Percentiles rank a stretch among this genome's conserved stretches.
Evolutionary conservation across 495 filamentous ascomycete species (phyloP).

Genomic region (Umbilicaria muhlenbergii): DNA sequence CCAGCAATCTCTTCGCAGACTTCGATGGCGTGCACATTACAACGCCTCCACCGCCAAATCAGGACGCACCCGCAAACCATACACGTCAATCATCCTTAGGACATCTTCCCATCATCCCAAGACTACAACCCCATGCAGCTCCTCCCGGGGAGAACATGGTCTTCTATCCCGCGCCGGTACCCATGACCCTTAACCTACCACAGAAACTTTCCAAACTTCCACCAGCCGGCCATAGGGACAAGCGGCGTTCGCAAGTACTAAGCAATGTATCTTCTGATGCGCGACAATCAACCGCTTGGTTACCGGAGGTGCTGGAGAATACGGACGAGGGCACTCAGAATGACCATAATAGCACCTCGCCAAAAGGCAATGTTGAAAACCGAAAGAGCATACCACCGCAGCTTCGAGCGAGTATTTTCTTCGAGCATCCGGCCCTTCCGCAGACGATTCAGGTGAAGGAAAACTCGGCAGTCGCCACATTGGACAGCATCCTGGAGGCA

Average conservation of each 20-base stretch:
- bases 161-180: slow-evolving; percentile 90
- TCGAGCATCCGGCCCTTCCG: slow-evolving; percentile 49
- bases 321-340: slow-evolving; percentile 3
- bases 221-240: slow-evolving; percentile 41
- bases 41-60: slow-evolving; percentile 21
- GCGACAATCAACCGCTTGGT: slow-evolving; percentile 24
- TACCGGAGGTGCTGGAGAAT: slow-evolving; percentile 17
- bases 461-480: slow-evolving; percentile 69
- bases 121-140: slow-evolving; percentile 33
- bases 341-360: neutral
- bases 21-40: slow-evolving; percentile 89
- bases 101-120: slow-evolving; percentile 18
- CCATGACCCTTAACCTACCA: slow-evolving; percentile 82
- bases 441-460: slow-evolving; percentile 57
- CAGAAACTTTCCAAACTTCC: slow-evolving; percentile 70
- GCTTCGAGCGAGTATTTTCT: slow-evolving; percentile 79
- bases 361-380: slow-evolving; percentile 12
- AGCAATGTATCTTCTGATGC: slow-evolving; percentile 33
- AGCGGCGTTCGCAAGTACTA: slow-evolving; percentile 46
- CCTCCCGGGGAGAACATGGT: slow-evolving; percentile 66
- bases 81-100: slow-evolving; percentile 19
- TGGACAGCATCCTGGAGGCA: slow-evolving; percentile 91
- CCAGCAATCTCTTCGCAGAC: slow-evolving; percentile 59
- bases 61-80: slow-evolving; percentile 10
- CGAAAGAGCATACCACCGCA: slow-evolving; percentile 50